phyloP scores from a whole-genome alignment of 768 basidiomycete genomes.

The Sarcodon sp. region DNA sequence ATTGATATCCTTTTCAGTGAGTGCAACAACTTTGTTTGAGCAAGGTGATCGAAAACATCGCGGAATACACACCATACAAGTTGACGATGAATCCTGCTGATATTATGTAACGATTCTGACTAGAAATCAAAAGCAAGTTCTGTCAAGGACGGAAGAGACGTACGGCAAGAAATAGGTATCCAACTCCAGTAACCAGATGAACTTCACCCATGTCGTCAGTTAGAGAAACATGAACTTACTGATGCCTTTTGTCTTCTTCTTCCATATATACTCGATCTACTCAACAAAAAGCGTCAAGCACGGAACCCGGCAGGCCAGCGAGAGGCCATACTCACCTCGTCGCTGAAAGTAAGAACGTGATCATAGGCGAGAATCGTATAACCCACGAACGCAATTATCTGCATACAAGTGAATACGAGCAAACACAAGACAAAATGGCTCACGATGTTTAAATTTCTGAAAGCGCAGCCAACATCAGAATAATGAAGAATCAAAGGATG shows the following conservation, averaged over 20 bases:
- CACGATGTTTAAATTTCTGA: too few species aligned
- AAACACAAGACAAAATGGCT: too few species aligned
- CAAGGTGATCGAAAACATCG: not conserved
- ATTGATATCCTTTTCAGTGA: too few species aligned
- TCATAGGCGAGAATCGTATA: slow-evolving; percentile 43
- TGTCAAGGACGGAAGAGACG: slow-evolving; percentile 1
- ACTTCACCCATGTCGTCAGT: not conserved
- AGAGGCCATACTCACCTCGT: slow-evolving; percentile 21
- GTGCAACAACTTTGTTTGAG: too few species aligned
- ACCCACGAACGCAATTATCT: slow-evolving; percentile 41
- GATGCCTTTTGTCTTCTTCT: slow-evolving; percentile 28
- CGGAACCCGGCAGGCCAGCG: not conserved
- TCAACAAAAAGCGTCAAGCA: not conserved
- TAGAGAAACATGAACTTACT: slow-evolving; percentile 19
- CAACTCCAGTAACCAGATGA: slow-evolving; percentile 9
- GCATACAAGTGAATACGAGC: not conserved
- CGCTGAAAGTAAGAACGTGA: slow-evolving; percentile 36
- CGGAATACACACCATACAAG: slow-evolving; percentile 15
- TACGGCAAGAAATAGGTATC: slow-evolving; percentile 25
- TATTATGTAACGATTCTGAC: slow-evolving; percentile 50
- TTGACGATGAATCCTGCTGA: slow-evolving; percentile 51
- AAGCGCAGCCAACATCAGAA: too few species aligned
- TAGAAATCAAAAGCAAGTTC: not conserved
- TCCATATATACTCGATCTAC: slow-evolving; percentile 41
- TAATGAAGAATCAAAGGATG: too few species aligned